A percentile compares a stretch with the other conserved stretches of the same genome.
Conservation (phyloP, 2,329 filamentous ascomycete species). For the Penicillium sp. region DNA sequence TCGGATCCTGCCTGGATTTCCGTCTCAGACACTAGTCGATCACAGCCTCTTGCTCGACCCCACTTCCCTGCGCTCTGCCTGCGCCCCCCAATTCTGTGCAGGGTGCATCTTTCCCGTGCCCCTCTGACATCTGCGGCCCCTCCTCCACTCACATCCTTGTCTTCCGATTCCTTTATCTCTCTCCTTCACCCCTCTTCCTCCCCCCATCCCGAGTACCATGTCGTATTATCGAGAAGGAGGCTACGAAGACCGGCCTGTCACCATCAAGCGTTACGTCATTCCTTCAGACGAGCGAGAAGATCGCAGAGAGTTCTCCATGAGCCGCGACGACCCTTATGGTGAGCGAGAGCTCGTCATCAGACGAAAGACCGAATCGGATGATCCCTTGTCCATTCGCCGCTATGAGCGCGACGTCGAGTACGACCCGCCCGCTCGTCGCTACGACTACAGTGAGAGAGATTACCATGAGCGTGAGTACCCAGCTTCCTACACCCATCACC, state of each 20-base stretch:
- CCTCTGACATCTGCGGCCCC: slow-evolving; percentile 4
- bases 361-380: slow-evolving; percentile 52
- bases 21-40: slow-evolving; percentile 21
- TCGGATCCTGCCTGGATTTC: slow-evolving; percentile 20
- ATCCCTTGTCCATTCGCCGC: slow-evolving; percentile 45
- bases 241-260: slow-evolving; percentile 50
- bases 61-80: slow-evolving; percentile 29
- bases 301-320: slow-evolving; percentile 39
- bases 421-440: slow-evolving; percentile 38
- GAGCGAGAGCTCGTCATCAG: slow-evolving; percentile 51
- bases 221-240: slow-evolving; percentile 48
- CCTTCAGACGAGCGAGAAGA: slow-evolving; percentile 44
- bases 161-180: background rate
- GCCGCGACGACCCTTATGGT: slow-evolving; percentile 31
- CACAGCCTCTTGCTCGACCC: slow-evolving; percentile 19
- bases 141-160: slow-evolving; percentile 4
- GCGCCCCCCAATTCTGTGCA: slow-evolving; percentile 27
- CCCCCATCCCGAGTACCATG: slow-evolving; percentile 25
- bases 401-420: slow-evolving; percentile 54
- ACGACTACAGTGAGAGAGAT: slow-evolving; percentile 28
- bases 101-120: slow-evolving; percentile 11
- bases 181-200: slow-evolving; percentile 1
- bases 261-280: slow-evolving; percentile 63
- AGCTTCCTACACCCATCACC: slow-evolving; percentile 47
- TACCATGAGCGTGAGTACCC: slow-evolving; percentile 50